Evolutionary conservation across 495 filamentous ascomycete genomes (phyloP).

Genomic region (Sordaria brevicollis): DNA sequence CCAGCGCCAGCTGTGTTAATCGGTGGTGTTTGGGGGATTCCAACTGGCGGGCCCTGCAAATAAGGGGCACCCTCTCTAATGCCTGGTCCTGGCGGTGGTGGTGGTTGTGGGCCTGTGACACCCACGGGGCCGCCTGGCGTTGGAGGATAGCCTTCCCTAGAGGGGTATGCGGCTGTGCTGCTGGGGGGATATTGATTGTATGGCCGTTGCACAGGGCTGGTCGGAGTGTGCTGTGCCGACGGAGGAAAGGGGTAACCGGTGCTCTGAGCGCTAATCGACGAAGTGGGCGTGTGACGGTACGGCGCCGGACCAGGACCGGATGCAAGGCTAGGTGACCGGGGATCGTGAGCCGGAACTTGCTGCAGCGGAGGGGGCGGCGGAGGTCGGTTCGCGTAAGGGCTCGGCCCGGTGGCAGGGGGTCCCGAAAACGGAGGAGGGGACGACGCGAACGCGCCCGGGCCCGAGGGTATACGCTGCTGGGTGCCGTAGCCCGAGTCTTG

Average conservation of each 20-base stretch:
- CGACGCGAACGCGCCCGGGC: conserved; percentile 26
- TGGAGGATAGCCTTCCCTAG: conserved; percentile 38
- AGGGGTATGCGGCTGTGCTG: conserved; percentile 18
- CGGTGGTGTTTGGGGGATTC: conserved; percentile 41
- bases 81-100: neutral
- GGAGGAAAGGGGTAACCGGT: conserved; percentile 45
- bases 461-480: conserved; percentile 10
- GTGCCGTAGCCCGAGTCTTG: conserved; percentile 25
- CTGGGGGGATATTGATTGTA: conserved; percentile 33
- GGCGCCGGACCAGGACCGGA: conserved; percentile 41
- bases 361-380: conserved; percentile 42
- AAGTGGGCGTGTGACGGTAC: conserved; percentile 40
- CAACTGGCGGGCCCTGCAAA: conserved; percentile 27
- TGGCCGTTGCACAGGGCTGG: conserved; percentile 34
- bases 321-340: conserved; percentile 39
- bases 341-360: conserved; percentile 34
- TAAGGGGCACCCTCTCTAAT: conserved; percentile 26
- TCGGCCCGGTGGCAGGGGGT: conserved; percentile 11
- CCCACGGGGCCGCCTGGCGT: conserved; percentile 26
- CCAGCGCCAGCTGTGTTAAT: conserved; percentile 34
- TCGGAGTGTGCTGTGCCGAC: conserved; percentile 37
- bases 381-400: conserved; percentile 33
- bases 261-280: conserved; percentile 29
- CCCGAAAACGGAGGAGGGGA: conserved; percentile 29
- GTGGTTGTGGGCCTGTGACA: conserved; percentile 26